Evolutionary conservation across 2,329 filamentous ascomycete genomes (phyloP), one percentile per base, ranked within the genome.

Genomic region (Mollisia scopiformis): DNA sequence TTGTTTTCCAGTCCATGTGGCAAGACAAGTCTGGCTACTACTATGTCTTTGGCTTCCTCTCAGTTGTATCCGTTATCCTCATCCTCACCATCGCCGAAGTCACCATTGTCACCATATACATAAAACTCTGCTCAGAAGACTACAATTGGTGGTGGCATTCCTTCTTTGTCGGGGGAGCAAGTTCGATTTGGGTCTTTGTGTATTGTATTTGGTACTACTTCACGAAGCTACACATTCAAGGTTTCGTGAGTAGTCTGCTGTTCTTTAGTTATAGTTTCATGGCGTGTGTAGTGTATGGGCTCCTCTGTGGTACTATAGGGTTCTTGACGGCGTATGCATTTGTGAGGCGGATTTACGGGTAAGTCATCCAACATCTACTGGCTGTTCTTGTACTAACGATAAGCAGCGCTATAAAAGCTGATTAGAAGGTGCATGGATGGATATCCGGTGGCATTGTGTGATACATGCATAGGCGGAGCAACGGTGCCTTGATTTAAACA

Each of bases 141-240:
- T 89, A 95, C 76, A 85, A 92, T 74, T 96, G 92, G 92, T 95
- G 91, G 91, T 96, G 92, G 92, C 90, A 91, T 74, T 92, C 89
- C 55, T 95, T 96, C 78, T 77, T 91, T 52, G 85, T 93, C 8
- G 92, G 92, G 47, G 89, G 88, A 51, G 86, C 88, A 68, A 92
- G 88, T 68, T 85, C 89, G 6, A 75, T 92, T 62, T 96, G 92
- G 91, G 85, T 96, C 37, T 95, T 94, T 73, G 74, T 85, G 37
- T 96, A 95, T 78, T 91, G 90, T 74, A 79, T 88, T 53, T 96
- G 91, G 88, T 96, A 94, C 78, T 96, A 92, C 76, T 83, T 87
- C 68, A 87, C 86, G 66, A 92, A 91, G 75, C 81, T 96, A 58
- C 89, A 93, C 75, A 91, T 96, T 66, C 84, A 86, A 6, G 92